Conservation (phyloP, 306 rosid species). For the Gastrolobium villosum region DNA sequence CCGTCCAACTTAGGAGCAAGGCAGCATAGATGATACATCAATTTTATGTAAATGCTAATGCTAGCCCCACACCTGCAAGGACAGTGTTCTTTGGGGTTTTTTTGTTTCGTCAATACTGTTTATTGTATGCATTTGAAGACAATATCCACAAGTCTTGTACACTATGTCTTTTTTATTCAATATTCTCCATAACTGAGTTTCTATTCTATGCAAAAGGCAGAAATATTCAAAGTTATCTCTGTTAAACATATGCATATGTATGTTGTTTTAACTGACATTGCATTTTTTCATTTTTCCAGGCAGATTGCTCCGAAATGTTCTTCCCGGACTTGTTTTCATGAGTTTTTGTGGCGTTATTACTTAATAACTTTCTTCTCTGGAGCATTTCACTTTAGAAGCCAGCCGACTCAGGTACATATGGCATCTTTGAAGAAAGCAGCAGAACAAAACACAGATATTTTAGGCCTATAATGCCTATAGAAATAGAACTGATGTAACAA, state of each 20-base stretch:
- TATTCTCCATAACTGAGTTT: constrained; percentile 36
- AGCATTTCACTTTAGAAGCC: constrained; percentile 40
- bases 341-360: constrained; percentile 28
- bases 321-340: constrained; percentile 23
- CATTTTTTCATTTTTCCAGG: constrained; percentile 52
- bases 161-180: constrained; percentile 1
- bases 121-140: constrained; percentile 21
- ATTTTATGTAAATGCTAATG: neutral
- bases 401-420: constrained; percentile 31
- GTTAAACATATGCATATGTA: constrained; percentile 13
- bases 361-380: constrained; percentile 30
- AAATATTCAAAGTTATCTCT: constrained; percentile 19
- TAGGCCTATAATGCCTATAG: constrained; percentile 25
- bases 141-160: neutral
- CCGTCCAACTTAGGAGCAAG: neutral
- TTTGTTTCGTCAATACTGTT: neutral
- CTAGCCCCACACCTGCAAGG: constrained; percentile 5
- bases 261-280: constrained; percentile 36
- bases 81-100: constrained; percentile 13
- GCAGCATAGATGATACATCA: neutral
- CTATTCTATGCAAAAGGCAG: constrained; percentile 10
- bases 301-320: constrained; percentile 31
- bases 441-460: constrained; percentile 12
- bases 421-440: constrained; percentile 35
- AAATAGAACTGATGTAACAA: constrained; percentile 44